Evolutionary conservation across 495 filamentous ascomycete genomes (phyloP).

Genomic region (Penicillium desertorum): DNA sequence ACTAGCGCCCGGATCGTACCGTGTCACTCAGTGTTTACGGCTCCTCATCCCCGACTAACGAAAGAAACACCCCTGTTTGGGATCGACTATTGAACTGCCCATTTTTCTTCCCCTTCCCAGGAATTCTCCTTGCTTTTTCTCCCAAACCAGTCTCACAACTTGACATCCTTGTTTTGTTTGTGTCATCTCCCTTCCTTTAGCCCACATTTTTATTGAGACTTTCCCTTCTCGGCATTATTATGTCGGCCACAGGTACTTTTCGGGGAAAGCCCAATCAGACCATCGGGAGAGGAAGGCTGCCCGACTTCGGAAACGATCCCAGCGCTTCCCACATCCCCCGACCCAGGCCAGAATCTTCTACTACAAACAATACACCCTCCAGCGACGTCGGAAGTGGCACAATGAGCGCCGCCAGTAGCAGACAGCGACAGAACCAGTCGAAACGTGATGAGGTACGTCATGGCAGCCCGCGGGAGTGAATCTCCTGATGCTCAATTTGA

Average conservation of each 20-base stretch:
- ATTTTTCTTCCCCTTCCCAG: conserved; percentile 18
- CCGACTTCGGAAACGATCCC: conserved; percentile 67
- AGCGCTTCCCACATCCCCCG: conserved; percentile 73
- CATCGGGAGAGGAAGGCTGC: conserved; percentile 63
- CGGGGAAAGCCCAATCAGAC: conserved; percentile 48
- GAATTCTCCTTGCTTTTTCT: conserved; percentile 21
- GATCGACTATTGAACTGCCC: conserved; percentile 30
- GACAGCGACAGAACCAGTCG: conserved; percentile 85
- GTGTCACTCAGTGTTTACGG: conserved; percentile 26
- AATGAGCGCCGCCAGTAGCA: conserved; percentile 73
- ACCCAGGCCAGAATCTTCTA: conserved; percentile 68
- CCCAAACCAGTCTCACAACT: conserved; percentile 21
- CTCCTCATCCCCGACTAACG: conserved; percentile 14
- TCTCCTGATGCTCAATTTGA: background rate
- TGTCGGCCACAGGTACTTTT: conserved; percentile 60
- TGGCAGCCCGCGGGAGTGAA: background rate
- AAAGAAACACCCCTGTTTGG: conserved; percentile 30
- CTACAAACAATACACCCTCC: conserved; percentile 58
- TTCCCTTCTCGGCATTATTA: conserved; percentile 34
- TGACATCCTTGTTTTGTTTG: conserved; percentile 21
- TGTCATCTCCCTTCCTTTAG: conserved; percentile 17
- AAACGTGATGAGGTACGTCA: conserved; percentile 93
- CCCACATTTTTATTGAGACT: conserved; percentile 18
- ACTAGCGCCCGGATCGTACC: conserved; percentile 28
- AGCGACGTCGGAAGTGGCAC: conserved; percentile 54